Conservation (phyloP, 2,329 filamentous ascomycete species). For the Lecanicillium sp. region DNA sequence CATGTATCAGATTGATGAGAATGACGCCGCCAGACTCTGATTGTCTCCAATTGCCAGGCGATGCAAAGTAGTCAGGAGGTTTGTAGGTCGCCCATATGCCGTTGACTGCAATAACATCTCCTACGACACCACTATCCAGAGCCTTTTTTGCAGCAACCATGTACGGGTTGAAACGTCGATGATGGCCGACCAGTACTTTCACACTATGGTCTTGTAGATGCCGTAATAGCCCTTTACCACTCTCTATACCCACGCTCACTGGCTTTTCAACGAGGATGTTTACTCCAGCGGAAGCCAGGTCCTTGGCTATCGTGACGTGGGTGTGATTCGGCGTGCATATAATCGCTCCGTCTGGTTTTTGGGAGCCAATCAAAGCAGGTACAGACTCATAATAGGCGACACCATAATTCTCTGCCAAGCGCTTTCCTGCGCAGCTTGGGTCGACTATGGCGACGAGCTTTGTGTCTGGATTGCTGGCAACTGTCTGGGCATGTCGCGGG, state of each 20-base stretch:
- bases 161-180: slow-evolving; percentile 51
- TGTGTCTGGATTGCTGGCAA: slow-evolving; percentile 13
- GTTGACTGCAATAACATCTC: slow-evolving; percentile 40
- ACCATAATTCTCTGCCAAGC: slow-evolving; percentile 14
- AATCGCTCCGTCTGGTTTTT: slow-evolving; percentile 43
- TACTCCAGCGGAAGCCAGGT: slow-evolving; percentile 37
- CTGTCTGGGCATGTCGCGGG: slow-evolving; percentile 21
- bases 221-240: slow-evolving; percentile 23
- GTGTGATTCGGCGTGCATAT: slow-evolving; percentile 53
- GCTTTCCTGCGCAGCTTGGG: slow-evolving; percentile 13
- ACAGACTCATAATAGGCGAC: slow-evolving; percentile 23
- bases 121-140: slow-evolving; percentile 31
- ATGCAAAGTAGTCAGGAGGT: slow-evolving; percentile 39
- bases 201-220: slow-evolving; percentile 19
- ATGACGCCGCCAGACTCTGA: slow-evolving; percentile 36
- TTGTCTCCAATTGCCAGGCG: slow-evolving; percentile 39
- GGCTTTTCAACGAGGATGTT: slow-evolving; percentile 52
- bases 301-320: slow-evolving; percentile 41
- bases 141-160: slow-evolving; percentile 38
- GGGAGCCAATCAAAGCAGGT: slow-evolving; percentile 30
- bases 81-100: slow-evolving; percentile 48
- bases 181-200: slow-evolving; percentile 48
- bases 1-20: slow-evolving; percentile 53
- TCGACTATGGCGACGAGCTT: slow-evolving; percentile 22
- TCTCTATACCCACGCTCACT: slow-evolving; percentile 31